Conservation (phyloP, 495 filamentous ascomycete genomes). For the Aspergillus funiculosus region DNA sequence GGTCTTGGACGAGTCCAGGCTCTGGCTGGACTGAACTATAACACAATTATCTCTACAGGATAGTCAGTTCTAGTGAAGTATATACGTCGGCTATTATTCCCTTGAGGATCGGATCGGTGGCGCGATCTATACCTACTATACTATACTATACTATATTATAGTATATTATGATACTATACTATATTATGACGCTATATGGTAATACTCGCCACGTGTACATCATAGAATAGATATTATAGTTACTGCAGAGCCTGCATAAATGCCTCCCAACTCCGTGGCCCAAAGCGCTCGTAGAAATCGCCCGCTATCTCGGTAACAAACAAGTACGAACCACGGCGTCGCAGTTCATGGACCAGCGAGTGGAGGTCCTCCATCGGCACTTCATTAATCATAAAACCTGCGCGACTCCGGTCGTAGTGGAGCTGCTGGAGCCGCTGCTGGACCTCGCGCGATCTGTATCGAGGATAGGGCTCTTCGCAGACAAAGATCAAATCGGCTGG, state of each 20-base stretch:
- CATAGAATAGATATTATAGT: background rate
- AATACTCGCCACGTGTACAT: background rate
- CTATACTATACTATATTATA: too few species aligned
- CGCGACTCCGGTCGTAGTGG: constrained; percentile 4
- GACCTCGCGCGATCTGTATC: constrained; percentile 14
- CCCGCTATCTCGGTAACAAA: constrained; percentile 17
- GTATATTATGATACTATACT: too few species aligned
- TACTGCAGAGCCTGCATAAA: constrained; percentile 13
- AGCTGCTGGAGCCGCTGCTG: constrained; percentile 8
- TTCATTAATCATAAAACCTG: constrained; percentile 12
- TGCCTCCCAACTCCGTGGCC: constrained; percentile 7
- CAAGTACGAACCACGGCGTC: constrained; percentile 9
- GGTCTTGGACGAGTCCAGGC: too few species aligned
- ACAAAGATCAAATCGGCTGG: constrained; percentile 13
- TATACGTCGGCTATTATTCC: too few species aligned
- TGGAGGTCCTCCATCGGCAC: constrained; percentile 9
- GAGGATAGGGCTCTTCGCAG: constrained; percentile 16
- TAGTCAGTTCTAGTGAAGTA: too few species aligned
- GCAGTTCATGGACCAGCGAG: constrained; percentile 9
- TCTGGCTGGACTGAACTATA: too few species aligned
- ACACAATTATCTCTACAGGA: too few species aligned
- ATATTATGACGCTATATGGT: background rate
- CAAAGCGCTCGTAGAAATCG: constrained; percentile 20
- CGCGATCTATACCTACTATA: too few species aligned
- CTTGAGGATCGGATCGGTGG: too few species aligned